These are phyloP conservation scores for Aethionema arabicum DNA, from an alignment of 345 rosid genomes.

Conservation along the genomic window DNA sequence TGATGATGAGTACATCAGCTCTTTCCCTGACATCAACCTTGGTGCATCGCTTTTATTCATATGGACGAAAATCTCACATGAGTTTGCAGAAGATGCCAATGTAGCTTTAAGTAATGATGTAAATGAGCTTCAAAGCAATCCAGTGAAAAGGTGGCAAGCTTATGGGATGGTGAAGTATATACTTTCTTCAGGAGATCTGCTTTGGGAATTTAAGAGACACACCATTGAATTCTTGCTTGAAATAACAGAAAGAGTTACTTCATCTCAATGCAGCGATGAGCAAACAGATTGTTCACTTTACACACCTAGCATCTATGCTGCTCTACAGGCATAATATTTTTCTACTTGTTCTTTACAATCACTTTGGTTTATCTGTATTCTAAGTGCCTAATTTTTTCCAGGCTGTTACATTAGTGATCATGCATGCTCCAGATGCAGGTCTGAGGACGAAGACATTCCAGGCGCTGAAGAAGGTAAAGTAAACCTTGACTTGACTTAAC, in stretches of 20 bases:
- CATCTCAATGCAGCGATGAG: constrained; percentile 38
- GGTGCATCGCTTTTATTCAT: constrained; percentile 82
- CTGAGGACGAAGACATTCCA: constrained; percentile 71
- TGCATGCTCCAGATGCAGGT: constrained; percentile 52
- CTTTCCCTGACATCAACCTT: constrained; percentile 51
- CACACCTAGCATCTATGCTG: constrained; percentile 59
- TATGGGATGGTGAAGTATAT: constrained; percentile 69
- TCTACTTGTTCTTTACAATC: constrained; percentile 17
- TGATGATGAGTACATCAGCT: constrained; percentile 47
- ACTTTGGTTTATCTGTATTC: constrained; percentile 11
- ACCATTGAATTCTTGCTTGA: constrained; percentile 63
- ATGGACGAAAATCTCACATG: constrained; percentile 50
- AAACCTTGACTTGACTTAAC: constrained; percentile 12
- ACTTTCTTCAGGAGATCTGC: constrained; percentile 51
- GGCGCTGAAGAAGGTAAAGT: constrained; percentile 63
- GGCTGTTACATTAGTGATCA: constrained; percentile 57
- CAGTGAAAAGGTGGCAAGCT: constrained; percentile 71
- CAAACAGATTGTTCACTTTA: constrained; percentile 50
- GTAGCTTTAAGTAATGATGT: constrained; percentile 44
- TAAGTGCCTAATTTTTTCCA: constrained; percentile 35
- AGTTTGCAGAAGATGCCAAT: constrained; percentile 49
- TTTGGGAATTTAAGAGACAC: constrained; percentile 70
- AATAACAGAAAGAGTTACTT: constrained; percentile 47
- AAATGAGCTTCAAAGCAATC: constrained; percentile 56
- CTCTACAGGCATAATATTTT: constrained; percentile 58